These are phyloP conservation scores for Cinnamomum micranthum DNA, from an alignment of 164 flowering plant species.

Conservation along the genomic window DNA sequence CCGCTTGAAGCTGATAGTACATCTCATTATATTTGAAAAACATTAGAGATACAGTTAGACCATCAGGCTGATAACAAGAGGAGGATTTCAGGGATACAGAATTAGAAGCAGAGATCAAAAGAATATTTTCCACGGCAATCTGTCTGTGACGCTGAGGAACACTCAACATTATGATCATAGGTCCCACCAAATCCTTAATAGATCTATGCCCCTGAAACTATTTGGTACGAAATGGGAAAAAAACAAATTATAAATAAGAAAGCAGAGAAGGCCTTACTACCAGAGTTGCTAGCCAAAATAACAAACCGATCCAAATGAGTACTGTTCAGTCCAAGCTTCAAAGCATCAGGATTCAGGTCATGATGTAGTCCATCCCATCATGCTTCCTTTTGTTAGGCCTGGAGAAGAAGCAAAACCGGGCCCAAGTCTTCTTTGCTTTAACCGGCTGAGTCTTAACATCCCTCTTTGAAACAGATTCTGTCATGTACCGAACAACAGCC, in stretches of 20 bases:
- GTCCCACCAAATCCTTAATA: constrained; percentile 1
- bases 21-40: constrained; percentile 15
- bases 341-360: constrained; percentile 23
- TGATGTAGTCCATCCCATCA: constrained; percentile 36
- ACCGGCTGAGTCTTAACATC: constrained; percentile 47
- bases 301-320: constrained; percentile 6
- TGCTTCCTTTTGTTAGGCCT: constrained; percentile 68
- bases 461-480: constrained; percentile 49
- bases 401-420: constrained; percentile 57
- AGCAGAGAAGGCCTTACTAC: neutral
- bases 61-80: constrained; percentile 3
- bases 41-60: constrained; percentile 5
- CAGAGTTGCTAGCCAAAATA: neutral
- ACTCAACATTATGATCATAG: neutral
- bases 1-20: constrained; percentile 17
- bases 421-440: constrained; percentile 63
- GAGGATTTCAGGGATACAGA: constrained; percentile 6
- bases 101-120: constrained; percentile 6
- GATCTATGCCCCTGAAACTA: constrained; percentile 15
- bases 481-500: constrained; percentile 89
- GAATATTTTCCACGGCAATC: neutral
- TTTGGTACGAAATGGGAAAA: constrained; percentile 1
- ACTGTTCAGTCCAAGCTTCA: neutral
- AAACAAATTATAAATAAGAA: neutral
- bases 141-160: neutral